phyloP scores from a whole-genome alignment of 345 rosid genomes.

The Gossypium turneri region DNA sequence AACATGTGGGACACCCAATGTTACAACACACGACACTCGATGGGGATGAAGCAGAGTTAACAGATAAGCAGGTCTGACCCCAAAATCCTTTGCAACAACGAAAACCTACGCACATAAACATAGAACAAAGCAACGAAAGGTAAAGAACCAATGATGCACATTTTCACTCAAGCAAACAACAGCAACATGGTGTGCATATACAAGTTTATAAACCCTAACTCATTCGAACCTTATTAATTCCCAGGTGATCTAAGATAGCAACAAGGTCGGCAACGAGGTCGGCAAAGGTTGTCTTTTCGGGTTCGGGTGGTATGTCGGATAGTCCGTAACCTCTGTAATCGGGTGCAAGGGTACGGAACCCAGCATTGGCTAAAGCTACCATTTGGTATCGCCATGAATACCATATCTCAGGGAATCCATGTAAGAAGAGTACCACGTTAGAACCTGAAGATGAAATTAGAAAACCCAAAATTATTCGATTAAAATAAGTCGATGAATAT shows the following conservation, averaged over 20 bases:
- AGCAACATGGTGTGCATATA: neutral
- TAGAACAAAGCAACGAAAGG: neutral
- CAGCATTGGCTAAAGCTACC: conserved; percentile 41
- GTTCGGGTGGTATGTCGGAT: conserved; percentile 45
- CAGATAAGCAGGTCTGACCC: conserved; percentile 37
- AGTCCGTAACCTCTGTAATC: conserved; percentile 53
- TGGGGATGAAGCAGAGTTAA: conserved; percentile 43
- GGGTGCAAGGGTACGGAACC: conserved; percentile 47
- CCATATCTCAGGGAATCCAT: conserved; percentile 69
- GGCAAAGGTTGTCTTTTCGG: conserved; percentile 30
- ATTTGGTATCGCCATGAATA: conserved; percentile 62
- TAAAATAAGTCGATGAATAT: neutral
- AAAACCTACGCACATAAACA: conserved; percentile 35
- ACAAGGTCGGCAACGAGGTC: conserved; percentile 36
- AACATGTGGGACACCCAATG: conserved; percentile 42
- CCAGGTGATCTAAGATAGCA: conserved; percentile 38
- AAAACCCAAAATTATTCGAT: neutral
- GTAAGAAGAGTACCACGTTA: conserved; percentile 39
- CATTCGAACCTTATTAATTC: conserved; percentile 27
- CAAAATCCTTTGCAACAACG: conserved; percentile 51
- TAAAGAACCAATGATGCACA: neutral
- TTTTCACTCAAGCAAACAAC: neutral
- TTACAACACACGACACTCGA: conserved; percentile 41
- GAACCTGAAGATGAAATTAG: conserved; percentile 1
- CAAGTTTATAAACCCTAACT: neutral